Base-by-base conservation (phyloP, 768 basidiomycete genomes). In the Mycena capillaripes region DNA sequence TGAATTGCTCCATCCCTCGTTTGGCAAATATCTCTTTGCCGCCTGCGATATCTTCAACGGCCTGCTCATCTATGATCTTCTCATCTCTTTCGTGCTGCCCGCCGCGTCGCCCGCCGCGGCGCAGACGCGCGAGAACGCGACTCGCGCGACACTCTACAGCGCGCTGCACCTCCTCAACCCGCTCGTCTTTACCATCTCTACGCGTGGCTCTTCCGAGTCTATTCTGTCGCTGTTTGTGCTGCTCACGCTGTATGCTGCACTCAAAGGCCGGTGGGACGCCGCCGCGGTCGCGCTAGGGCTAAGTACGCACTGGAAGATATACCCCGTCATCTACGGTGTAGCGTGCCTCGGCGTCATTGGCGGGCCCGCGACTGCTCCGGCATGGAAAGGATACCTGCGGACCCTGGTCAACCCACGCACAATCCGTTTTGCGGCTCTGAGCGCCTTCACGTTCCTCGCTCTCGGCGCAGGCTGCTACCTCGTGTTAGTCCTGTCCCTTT, bases 291-390 rank as follows among this genome's bases (percentile, higher is more conserved):
- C 92, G 66, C 86, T 97, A 25, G 98, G 96, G 1, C 76, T 96
- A 46, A 92, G 94, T 72, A 92, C 96, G 0, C 97, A 98, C 77
- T 97, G 96, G 95, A 99, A 99, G 83, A 95, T 99, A 66, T 99
- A 98, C 78, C 98, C 98, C 0, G 86, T 97, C 74, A 90, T 99
- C 66, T 98, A 98, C 79, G 95, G 93, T 0, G 87, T 93, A n/a
- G 89, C 91, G 42, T 91, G 95, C 71, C 82, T 96, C 66, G 89
- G 90, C 0, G 85, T 88, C 50, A 81, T 93, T 57, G 81, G 81
- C 19, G 70, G 78, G 36, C 66, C 77, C 29, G 58, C 70, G 3
- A 67, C 52, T 61, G n/a, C 69, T 29, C 66, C 56, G 23, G 69
- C 76, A 19, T 69, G 75, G 77, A 75, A 73, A 61, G 81, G 73